These are phyloP conservation scores for Tremellales sp. DNA, from an alignment of 1,284 basidiomycete species.

Conservation along the genomic window DNA sequence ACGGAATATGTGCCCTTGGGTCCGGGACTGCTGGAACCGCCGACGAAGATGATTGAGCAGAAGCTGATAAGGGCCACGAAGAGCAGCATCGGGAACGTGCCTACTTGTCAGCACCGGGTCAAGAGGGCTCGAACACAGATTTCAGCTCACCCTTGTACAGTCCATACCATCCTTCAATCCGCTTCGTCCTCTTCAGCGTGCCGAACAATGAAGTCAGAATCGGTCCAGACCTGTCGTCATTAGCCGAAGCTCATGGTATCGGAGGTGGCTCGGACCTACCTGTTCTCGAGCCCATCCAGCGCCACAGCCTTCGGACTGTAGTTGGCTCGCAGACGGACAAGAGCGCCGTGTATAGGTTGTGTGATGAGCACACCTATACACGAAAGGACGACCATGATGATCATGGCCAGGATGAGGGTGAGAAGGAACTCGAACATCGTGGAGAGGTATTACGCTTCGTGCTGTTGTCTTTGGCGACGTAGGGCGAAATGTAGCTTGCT, in stretches of 20 bases:
- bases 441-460: slow-evolving; percentile 7
- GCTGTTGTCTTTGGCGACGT: background rate
- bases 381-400: slow-evolving; percentile 42
- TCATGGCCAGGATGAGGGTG: slow-evolving; percentile 37
- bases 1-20: slow-evolving; percentile 61
- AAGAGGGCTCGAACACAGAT: background rate
- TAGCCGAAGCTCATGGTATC: background rate
- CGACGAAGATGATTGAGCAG: slow-evolving; percentile 45
- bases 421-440: slow-evolving; percentile 39
- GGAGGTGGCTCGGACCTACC: slow-evolving; percentile 20
- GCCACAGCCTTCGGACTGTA: slow-evolving; percentile 62
- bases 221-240: slow-evolving; percentile 44
- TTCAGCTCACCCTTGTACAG: slow-evolving; percentile 72
- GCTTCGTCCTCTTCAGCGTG: slow-evolving; percentile 69
- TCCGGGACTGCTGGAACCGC: slow-evolving; percentile 34
- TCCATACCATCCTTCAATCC: slow-evolving; percentile 74
- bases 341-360: slow-evolving; percentile 47
- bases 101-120: slow-evolving; percentile 13
- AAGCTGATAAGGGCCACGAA: slow-evolving; percentile 55
- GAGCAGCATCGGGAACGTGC: slow-evolving; percentile 65
- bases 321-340: slow-evolving; percentile 49
- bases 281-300: slow-evolving; percentile 55
- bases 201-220: slow-evolving; percentile 44
- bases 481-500: background rate
- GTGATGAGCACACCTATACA: slow-evolving; percentile 38